Percentiles rank a stretch among this genome's conserved stretches.
phyloP scores from a whole-genome alignment of 1,284 basidiomycete genomes.

The Caloboletus inedulis region DNA sequence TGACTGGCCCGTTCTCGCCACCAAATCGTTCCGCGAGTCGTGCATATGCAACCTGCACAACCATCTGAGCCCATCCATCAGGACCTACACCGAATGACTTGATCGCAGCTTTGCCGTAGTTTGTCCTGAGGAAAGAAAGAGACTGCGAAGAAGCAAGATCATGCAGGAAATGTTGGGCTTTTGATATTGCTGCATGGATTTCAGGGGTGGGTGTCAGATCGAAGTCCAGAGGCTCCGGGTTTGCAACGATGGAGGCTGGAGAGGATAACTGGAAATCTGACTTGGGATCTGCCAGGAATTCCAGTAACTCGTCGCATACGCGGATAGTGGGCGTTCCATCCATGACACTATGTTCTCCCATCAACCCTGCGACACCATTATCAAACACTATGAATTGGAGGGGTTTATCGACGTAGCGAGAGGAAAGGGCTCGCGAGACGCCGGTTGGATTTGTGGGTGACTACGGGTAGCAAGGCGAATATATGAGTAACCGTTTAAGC shows the following conservation, averaged over 20 bases:
- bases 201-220: conserved; percentile 47
- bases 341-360: conserved; percentile 93
- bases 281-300: conserved; percentile 54
- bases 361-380: conserved; percentile 75
- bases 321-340: conserved; percentile 73
- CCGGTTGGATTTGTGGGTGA: conserved; percentile 8
- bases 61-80: conserved; percentile 92
- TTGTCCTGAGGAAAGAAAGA: conserved; percentile 64
- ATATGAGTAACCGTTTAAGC: background rate
- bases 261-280: conserved; percentile 52
- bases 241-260: conserved; percentile 26
- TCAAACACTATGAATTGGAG: conserved; percentile 80
- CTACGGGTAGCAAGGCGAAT: conserved; percentile 5
- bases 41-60: conserved; percentile 82
- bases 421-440: conserved; percentile 51
- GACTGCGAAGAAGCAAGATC: conserved; percentile 67
- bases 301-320: conserved; percentile 64
- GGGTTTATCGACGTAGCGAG: conserved; percentile 84
- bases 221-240: conserved; percentile 59
- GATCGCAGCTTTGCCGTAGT: conserved; percentile 85
- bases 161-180: conserved; percentile 55
- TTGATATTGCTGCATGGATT: conserved; percentile 47
- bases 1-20: conserved; percentile 37
- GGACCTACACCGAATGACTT: conserved; percentile 83
- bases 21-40: conserved; percentile 47